phyloP scores from a whole-genome alignment of 2,329 filamentous ascomycete species.

The Fragosphaeria purpurea region DNA sequence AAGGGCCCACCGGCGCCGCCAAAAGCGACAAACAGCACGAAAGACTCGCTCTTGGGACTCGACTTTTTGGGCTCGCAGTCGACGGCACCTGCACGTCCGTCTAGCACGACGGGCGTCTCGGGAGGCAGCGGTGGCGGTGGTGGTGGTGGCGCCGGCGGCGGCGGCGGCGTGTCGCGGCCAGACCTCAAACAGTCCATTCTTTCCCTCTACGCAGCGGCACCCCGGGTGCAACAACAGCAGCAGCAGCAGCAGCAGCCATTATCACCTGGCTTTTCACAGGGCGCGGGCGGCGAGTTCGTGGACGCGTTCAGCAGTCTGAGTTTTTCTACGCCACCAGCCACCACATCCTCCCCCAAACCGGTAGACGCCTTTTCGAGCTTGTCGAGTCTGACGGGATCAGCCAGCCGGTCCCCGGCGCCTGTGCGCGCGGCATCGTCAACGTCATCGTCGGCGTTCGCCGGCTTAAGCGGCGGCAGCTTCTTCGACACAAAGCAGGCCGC shows the following conservation, averaged over 20 bases:
- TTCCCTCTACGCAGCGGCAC: constrained; percentile 80
- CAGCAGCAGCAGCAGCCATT: constrained; percentile 47
- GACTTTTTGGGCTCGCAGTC: constrained; percentile 77
- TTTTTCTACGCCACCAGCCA: constrained; percentile 27
- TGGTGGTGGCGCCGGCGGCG: constrained; percentile 32
- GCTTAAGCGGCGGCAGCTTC: constrained; percentile 65
- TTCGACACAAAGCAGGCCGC: constrained; percentile 65
- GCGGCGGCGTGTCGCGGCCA: constrained; percentile 63
- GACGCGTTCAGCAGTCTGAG: constrained; percentile 29
- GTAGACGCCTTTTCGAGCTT: constrained; percentile 12
- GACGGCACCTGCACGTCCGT: constrained; percentile 64
- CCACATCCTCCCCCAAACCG: constrained; percentile 14
- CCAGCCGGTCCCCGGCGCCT: constrained; percentile 16
- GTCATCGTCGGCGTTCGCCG: constrained; percentile 36
- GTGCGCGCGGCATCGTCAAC: constrained; percentile 11
- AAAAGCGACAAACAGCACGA: constrained; percentile 52
- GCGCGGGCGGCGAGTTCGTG: constrained; percentile 35
- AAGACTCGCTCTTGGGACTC: constrained; percentile 82
- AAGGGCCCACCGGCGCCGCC: constrained; percentile 58
- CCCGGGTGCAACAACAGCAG: constrained; percentile 59
- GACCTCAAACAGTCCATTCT: constrained; percentile 96
- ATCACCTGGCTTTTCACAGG: constrained; percentile 22
- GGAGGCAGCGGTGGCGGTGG: constrained; percentile 27
- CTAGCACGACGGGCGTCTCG: constrained; percentile 63
- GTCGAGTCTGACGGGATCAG: constrained; percentile 14